Percentiles rank a stretch among this genome's conserved stretches.
Conservation (phyloP, 2,329 filamentous ascomycete genomes). For the Elsinoe australis region DNA sequence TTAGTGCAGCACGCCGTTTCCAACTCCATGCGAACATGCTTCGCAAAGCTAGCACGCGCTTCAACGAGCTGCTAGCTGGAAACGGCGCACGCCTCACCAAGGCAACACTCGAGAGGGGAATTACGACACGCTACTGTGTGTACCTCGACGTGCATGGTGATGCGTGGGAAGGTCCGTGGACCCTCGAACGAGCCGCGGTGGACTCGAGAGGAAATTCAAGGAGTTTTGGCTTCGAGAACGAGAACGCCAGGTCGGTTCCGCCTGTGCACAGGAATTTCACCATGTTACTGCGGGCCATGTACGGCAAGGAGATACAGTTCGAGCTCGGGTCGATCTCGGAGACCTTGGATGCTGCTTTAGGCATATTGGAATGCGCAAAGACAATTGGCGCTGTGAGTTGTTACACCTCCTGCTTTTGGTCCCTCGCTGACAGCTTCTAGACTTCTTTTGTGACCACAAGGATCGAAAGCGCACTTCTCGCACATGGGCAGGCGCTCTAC, state of each 20-base stretch:
- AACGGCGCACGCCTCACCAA: neutral
- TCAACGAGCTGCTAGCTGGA: slow-evolving; percentile 9
- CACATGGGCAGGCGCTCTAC: slow-evolving; percentile 41
- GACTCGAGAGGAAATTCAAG: neutral
- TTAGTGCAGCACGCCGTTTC: slow-evolving; percentile 11
- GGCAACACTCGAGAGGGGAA: neutral
- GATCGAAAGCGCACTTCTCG: slow-evolving; percentile 43
- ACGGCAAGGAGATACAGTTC: slow-evolving; percentile 37
- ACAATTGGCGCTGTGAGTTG: slow-evolving; percentile 37
- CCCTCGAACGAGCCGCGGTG: neutral
- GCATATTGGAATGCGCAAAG: slow-evolving; percentile 40
- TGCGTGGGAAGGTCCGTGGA: neutral
- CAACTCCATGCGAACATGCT: slow-evolving; percentile 9
- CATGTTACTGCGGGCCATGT: slow-evolving; percentile 40
- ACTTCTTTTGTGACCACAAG: slow-evolving; percentile 35
- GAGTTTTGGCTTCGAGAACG: neutral
- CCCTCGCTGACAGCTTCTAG: slow-evolving; percentile 20
- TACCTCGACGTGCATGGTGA: neutral
- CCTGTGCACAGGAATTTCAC: neutral
- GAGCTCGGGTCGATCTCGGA: slow-evolving; percentile 34
- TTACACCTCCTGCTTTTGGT: neutral
- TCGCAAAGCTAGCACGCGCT: slow-evolving; percentile 1
- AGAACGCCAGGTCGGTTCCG: neutral
- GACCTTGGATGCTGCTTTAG: slow-evolving; percentile 36
- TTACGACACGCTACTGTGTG: slow-evolving; percentile 1